Evolutionary conservation across 495 filamentous ascomycete genomes (phyloP).

Genomic region (Trichodelitschia bisporula): DNA sequence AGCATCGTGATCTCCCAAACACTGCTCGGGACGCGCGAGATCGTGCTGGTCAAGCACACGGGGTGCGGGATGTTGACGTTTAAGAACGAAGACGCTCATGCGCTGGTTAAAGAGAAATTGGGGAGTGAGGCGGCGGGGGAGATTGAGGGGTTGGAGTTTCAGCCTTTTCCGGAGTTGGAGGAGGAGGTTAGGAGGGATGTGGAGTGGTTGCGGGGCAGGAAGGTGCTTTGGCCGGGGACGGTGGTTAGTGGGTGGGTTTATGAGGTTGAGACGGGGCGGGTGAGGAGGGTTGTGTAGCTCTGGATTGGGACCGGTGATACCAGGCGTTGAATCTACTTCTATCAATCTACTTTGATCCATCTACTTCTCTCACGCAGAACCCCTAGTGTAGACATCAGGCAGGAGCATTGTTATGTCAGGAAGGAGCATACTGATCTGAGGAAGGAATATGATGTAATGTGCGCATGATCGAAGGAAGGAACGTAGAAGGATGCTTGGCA

Average conservation of each 20-base stretch:
- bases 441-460: too few relatives aligned
- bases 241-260: not conserved
- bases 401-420: too few relatives aligned
- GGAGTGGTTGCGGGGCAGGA: not conserved
- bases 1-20: slow-evolving; percentile 62
- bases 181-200: not conserved
- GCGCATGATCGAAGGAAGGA: too few relatives aligned
- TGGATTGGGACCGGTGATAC: too few relatives aligned
- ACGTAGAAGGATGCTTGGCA: too few relatives aligned
- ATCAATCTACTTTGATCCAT: too few relatives aligned
- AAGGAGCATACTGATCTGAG: too few relatives aligned
- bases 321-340: too few relatives aligned
- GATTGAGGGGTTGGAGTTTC: not conserved
- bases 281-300: not conserved
- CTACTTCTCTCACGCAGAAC: too few relatives aligned
- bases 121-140: not conserved
- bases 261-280: not conserved
- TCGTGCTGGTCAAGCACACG: slow-evolving; percentile 56
- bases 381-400: too few relatives aligned
- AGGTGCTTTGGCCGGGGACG: not conserved
- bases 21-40: slow-evolving; percentile 52
- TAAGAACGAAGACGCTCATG: slow-evolving; percentile 34
- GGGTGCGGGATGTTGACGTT: slow-evolving; percentile 73
- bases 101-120: slow-evolving; percentile 22
- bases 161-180: not conserved